These are phyloP conservation scores for Ceratobasidium sp. DNA, from an alignment of 1,284 basidiomycete genomes.

Conservation along the genomic window DNA sequence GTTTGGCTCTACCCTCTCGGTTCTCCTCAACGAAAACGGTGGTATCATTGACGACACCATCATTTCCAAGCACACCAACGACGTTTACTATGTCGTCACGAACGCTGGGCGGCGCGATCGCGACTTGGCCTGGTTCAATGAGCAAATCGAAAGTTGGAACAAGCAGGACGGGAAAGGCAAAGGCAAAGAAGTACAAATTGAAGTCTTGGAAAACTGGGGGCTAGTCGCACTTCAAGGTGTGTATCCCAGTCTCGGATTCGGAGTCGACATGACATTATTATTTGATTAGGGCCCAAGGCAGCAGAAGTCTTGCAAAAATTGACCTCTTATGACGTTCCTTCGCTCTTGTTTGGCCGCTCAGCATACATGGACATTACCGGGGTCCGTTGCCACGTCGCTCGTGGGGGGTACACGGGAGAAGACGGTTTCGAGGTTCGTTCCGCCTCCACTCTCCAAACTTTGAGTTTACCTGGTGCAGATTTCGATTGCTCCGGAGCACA, in stretches of 20 bases:
- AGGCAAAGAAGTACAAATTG: slow-evolving; percentile 72
- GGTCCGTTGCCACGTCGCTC: slow-evolving; percentile 86
- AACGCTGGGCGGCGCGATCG: slow-evolving; percentile 88
- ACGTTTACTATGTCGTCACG: slow-evolving; percentile 93
- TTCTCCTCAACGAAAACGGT: slow-evolving; percentile 86
- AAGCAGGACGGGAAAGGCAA: slow-evolving; percentile 52
- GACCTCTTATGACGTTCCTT: slow-evolving; percentile 73
- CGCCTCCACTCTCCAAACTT: background rate
- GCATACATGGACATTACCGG: slow-evolving; percentile 78
- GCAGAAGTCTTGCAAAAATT: slow-evolving; percentile 77
- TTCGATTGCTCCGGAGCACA: slow-evolving; percentile 83
- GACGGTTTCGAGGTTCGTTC: slow-evolving; percentile 89
- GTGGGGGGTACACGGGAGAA: slow-evolving; percentile 99
- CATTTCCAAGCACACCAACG: slow-evolving; percentile 81
- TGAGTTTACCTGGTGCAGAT: slow-evolving; percentile 59
- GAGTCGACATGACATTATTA: background rate
- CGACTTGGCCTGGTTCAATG: slow-evolving; percentile 80
- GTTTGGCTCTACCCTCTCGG: slow-evolving; percentile 82
- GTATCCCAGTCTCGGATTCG: background rate
- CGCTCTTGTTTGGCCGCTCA: slow-evolving; percentile 80
- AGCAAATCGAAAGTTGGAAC: slow-evolving; percentile 80
- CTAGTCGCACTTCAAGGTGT: slow-evolving; percentile 88
- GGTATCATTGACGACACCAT: slow-evolving; percentile 96
- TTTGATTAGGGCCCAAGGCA: slow-evolving; percentile 72
- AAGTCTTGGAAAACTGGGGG: slow-evolving; percentile 86